A percentile compares a stretch with the other conserved stretches of the same genome.
Conservation (phyloP, 169 alveolate genomes). For the Eimeria tenella region DNA sequence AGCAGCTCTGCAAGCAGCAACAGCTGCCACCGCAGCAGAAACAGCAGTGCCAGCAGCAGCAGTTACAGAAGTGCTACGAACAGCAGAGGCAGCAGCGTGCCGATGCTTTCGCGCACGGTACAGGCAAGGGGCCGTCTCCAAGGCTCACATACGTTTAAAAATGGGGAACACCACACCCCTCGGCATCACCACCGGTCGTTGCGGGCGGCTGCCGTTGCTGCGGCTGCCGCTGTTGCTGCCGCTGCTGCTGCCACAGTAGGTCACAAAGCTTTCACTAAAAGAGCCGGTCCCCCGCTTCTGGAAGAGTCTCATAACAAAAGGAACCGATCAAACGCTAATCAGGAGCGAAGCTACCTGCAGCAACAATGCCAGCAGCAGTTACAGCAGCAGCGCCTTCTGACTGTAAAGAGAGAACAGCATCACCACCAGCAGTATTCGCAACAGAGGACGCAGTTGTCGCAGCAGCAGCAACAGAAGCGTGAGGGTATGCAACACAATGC, state of each 20-base stretch:
- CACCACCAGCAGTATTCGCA: conserved; percentile 35
- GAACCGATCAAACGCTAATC: neutral
- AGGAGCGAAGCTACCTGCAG: conserved; percentile 1
- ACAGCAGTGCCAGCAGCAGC: conserved; percentile 28
- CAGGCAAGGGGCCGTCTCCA: neutral
- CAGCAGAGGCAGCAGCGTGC: conserved; percentile 46
- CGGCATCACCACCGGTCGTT: conserved; percentile 25
- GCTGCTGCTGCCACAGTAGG: conserved; percentile 62
- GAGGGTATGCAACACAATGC: neutral
- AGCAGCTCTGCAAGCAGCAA: conserved; percentile 27
- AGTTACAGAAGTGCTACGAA: neutral
- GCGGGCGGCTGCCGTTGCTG: conserved; percentile 46
- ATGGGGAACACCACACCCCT: conserved; percentile 22
- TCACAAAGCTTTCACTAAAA: conserved; percentile 1
- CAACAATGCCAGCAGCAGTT: neutral
- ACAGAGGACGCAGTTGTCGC: neutral
- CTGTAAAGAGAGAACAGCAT: conserved; percentile 27
- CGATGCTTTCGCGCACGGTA: neutral
- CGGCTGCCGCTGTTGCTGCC: conserved; percentile 43
- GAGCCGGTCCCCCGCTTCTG: neutral
- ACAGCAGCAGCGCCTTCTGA: conserved; percentile 22
- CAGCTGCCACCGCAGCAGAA: conserved; percentile 22
- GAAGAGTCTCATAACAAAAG: conserved; percentile 10
- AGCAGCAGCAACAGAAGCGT: conserved; percentile 39
- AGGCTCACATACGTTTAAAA: neutral